Evolutionary conservation across 805 yeast genomes (phyloP).

Genomic region (Teunomyces funiuensis): DNA sequence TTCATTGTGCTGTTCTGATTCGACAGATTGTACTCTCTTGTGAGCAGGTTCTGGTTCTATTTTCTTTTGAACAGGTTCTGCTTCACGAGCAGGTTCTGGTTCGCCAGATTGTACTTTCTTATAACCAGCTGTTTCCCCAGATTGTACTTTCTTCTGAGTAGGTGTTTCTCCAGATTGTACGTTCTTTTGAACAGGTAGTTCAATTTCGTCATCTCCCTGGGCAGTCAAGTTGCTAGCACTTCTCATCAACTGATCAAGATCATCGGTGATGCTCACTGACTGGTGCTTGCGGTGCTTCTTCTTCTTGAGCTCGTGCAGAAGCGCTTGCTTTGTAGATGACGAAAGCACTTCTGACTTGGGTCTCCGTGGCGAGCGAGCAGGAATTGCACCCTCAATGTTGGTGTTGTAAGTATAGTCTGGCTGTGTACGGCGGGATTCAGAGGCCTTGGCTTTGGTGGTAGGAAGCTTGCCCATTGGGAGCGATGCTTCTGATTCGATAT

Average conservation of each 20-base stretch:
- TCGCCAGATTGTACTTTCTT: too few relatives aligned
- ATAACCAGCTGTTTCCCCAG: too few relatives aligned
- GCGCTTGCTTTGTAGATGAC: background rate
- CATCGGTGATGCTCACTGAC: conserved; percentile 34
- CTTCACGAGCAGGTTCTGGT: too few relatives aligned
- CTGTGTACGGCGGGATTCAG: conserved; percentile 1
- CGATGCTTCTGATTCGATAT: conserved; percentile 12
- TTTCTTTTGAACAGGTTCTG: too few relatives aligned
- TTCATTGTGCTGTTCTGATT: background rate
- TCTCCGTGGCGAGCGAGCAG: conserved; percentile 39
- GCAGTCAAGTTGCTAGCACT: conserved; percentile 20
- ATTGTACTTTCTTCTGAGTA: background rate
- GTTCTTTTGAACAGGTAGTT: too few relatives aligned
- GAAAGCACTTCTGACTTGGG: conserved; percentile 29
- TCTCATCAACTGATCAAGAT: conserved; percentile 39
- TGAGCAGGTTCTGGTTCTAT: background rate
- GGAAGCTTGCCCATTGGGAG: conserved; percentile 21
- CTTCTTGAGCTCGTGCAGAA: background rate
- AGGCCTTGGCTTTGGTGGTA: conserved; percentile 16
- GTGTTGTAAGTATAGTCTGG: conserved; percentile 37
- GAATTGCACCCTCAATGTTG: conserved; percentile 34
- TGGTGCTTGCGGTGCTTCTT: conserved; percentile 8
- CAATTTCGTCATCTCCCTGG: background rate
- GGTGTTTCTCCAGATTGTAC: background rate
- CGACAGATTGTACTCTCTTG: background rate